Percentiles rank a stretch among this genome's conserved stretches.
phyloP scores from a whole-genome alignment of 768 basidiomycete genomes.

The Arthromyces matolae region DNA sequence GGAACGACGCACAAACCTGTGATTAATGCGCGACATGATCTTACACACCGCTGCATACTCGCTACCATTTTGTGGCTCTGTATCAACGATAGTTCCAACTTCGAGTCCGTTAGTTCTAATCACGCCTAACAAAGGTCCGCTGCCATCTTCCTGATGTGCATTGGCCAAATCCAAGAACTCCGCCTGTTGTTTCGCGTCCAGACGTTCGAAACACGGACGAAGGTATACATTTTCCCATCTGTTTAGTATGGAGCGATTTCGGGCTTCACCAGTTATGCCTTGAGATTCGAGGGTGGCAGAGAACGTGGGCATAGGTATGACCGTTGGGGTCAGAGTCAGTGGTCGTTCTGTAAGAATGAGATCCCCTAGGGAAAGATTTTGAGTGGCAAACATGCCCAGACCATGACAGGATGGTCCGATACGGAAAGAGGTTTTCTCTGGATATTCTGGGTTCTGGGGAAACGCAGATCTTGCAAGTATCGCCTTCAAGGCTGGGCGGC shows the following conservation, averaged over 20 bases:
- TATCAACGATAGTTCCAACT: constrained; percentile 17
- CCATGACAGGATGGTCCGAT: constrained; percentile 15
- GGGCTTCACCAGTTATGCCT: constrained; percentile 5
- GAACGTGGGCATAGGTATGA: constrained; percentile 15
- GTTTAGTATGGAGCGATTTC: constrained; percentile 4
- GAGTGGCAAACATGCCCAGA: constrained; percentile 22
- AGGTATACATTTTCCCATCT: constrained; percentile 20
- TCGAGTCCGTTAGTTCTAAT: constrained; percentile 31
- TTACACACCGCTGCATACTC: constrained; percentile 26
- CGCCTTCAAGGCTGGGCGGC: constrained; percentile 5
- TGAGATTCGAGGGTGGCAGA: constrained; percentile 1
- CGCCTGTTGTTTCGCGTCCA: constrained; percentile 21
- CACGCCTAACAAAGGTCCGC: constrained; percentile 30
- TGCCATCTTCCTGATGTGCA: constrained; percentile 28
- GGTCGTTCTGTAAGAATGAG: constrained; percentile 21
- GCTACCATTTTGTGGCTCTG: constrained; percentile 12
- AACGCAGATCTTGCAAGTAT: constrained; percentile 13
- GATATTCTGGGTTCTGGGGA: constrained; percentile 8
- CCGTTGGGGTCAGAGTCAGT: constrained; percentile 17
- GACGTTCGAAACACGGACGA: constrained; percentile 20
- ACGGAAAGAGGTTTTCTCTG: constrained; percentile 10
- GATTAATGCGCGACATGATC: constrained; percentile 33
- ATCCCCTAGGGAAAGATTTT: constrained; percentile 20
- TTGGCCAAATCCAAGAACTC: constrained; percentile 31
- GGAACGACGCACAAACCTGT: constrained; percentile 23